A percentile compares a stretch with the other conserved stretches of the same genome.
Evolutionary conservation across 768 basidiomycete species (phyloP).

Genomic region (Mycena sanguinolenta): DNA sequence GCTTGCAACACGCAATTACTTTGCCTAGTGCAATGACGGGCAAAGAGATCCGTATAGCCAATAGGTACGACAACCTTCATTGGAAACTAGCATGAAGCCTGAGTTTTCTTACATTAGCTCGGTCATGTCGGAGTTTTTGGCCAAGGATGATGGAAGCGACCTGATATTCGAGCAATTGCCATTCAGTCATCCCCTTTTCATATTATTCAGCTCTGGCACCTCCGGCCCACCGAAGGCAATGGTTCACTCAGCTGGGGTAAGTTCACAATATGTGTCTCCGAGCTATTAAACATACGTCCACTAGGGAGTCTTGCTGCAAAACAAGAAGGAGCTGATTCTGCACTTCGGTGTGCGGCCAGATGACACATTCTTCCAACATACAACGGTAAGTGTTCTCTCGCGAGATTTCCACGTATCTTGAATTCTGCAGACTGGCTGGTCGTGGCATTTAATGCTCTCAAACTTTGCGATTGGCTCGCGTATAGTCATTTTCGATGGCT

Average conservation of each 20-base stretch:
- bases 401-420: too few species aligned
- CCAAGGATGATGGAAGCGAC: conserved; percentile 59
- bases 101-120: conserved; percentile 50
- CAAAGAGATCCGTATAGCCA: conserved; percentile 47
- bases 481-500: conserved; percentile 64
- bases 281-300: neutral
- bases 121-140: conserved; percentile 66
- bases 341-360: conserved; percentile 56
- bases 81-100: neutral
- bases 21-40: conserved; percentile 72
- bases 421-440: conserved; percentile 75
- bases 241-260: conserved; percentile 79
- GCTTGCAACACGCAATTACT: conserved; percentile 65
- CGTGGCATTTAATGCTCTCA: conserved; percentile 76
- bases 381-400: conserved; percentile 59
- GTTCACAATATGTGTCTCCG: conserved; percentile 38
- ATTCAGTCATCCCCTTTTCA: conserved; percentile 86
- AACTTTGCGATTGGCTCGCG: conserved; percentile 56
- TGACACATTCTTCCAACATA: conserved; percentile 80
- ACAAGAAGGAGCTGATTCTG: conserved; percentile 72
- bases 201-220: conserved; percentile 91
- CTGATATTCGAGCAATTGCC: conserved; percentile 79
- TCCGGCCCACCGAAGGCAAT: conserved; percentile 90
- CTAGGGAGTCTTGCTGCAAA: conserved; percentile 80
- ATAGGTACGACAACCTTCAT: conserved; percentile 47